Evolutionary conservation across 805 yeast species (phyloP), one percentile per base, ranked within the genome.

Genomic region (Pichia paraexigua): DNA sequence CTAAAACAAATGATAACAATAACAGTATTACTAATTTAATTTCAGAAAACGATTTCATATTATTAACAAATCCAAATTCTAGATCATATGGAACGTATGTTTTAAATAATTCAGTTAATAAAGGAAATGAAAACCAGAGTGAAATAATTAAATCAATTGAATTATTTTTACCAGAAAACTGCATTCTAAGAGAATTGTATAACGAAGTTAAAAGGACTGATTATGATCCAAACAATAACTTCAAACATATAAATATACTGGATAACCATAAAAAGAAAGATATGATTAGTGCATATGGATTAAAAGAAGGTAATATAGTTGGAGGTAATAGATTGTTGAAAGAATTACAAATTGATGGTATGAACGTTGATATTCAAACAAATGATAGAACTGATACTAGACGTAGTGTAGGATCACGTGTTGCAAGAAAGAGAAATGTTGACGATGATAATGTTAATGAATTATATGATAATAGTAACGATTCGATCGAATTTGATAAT

Each of bases 41-140:
- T 15, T 47, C 53, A 21, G 41, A 57, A 10, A 62, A 61, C 10
- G 75, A 72, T 46, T 71, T 73, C 50, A 50, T 46, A 12, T 40
- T 58, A 13, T 56, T 68, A 8, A 65, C 71, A 2, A 59, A 59
- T 24, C 54, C 59, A 1, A 58, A 58, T 42, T 64, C 69, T 13
- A 60, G 57, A 32, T 43, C 56, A 1, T 66, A 60, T 53, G 62
- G 60, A 25, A 55, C 55, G 10, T 56, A 53, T 41, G 62, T 66
- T 35, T 25, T 55, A 44, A 60, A 54, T 52, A 62, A 51, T 59
- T 58, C 52, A 17, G 57, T 55, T 30, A 44, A 54, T 43, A 49
- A 52, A 43, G 56, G 58, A 35, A 44, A 60, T 10, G 55, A 48
- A 20, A 43, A 56, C 37, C 65, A 62, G 47, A 45, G 47, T 27